These are phyloP conservation scores for Seminavis robusta DNA, from an alignment of 108 stramenopile genomes.

Conservation along the genomic window DNA sequence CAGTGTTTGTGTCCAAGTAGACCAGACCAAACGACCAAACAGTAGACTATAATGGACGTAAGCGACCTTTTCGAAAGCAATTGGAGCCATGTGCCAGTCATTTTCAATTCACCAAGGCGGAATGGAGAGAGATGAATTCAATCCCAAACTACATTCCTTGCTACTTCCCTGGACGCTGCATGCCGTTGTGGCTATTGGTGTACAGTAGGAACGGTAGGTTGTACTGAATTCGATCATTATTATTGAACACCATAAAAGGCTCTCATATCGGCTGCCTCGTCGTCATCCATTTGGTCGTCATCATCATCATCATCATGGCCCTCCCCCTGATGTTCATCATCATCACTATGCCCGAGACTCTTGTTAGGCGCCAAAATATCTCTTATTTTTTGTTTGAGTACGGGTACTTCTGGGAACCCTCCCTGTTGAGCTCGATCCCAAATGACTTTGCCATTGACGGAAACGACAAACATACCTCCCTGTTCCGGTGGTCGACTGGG, in stretches of 20 bases:
- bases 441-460: slow-evolving; percentile 7
- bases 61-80: no score
- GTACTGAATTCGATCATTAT: no score
- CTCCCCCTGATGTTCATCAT: slow-evolving; percentile 6
- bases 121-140: no score
- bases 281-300: slow-evolving; percentile 48
- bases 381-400: slow-evolving; percentile 11
- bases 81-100: no score
- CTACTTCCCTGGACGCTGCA: no score
- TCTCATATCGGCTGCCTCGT: slow-evolving; percentile 53
- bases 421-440: slow-evolving; percentile 36
- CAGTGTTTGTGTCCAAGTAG: no score
- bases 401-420: slow-evolving; percentile 29
- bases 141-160: no score
- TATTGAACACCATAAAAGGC: slow-evolving; percentile 60
- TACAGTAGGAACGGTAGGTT: no score
- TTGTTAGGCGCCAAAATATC: neutral
- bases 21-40: no score
- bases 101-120: no score
- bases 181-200: no score
- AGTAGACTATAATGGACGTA: no score
- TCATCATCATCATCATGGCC: slow-evolving; percentile 10
- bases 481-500: slow-evolving; percentile 36
- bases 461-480: slow-evolving; percentile 34
- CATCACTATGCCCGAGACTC: neutral